These are phyloP conservation scores for Penicillium mononematosum DNA, from an alignment of 495 filamentous ascomycete species.

Conservation along the genomic window DNA sequence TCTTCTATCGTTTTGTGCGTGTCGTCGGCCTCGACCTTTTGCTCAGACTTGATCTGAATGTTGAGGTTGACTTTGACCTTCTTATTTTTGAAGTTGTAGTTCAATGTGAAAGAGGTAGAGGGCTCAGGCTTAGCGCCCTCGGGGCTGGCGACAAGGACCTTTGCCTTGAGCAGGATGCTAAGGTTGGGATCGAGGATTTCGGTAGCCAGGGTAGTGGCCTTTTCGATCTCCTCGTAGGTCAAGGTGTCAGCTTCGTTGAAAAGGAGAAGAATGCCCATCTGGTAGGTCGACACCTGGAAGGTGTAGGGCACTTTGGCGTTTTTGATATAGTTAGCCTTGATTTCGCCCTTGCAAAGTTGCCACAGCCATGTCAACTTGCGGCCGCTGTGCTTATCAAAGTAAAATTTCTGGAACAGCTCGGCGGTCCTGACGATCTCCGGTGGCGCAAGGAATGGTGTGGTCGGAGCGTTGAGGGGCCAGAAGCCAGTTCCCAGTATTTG, in stretches of 20 bases:
- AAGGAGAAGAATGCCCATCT: slow-evolving; percentile 94
- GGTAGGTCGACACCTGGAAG: slow-evolving; percentile 96
- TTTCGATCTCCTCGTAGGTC: slow-evolving; percentile 81
- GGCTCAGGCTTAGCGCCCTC: slow-evolving; percentile 73
- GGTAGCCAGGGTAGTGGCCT: slow-evolving; percentile 70
- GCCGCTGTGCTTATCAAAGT: slow-evolving; percentile 92
- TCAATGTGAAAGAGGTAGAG: slow-evolving; percentile 73
- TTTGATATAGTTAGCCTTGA: slow-evolving; percentile 90
- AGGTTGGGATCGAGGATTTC: slow-evolving; percentile 86
- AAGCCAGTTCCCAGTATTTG: slow-evolving; percentile 93
- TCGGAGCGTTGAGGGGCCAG: slow-evolving; percentile 88
- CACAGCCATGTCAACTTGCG: slow-evolving; percentile 97
- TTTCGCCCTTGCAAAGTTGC: slow-evolving; percentile 96
- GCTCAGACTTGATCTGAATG: slow-evolving; percentile 87
- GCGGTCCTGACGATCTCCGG: slow-evolving; percentile 80
- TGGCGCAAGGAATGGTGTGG: slow-evolving; percentile 82
- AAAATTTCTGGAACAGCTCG: slow-evolving; percentile 86
- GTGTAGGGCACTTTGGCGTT: slow-evolving; percentile 86
- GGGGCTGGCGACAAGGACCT: slow-evolving; percentile 68
- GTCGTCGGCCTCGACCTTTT: slow-evolving; percentile 91
- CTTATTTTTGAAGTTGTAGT: slow-evolving; percentile 95
- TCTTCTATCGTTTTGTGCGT: slow-evolving; percentile 99
- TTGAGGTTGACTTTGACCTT: slow-evolving; percentile 97
- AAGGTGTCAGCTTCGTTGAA: slow-evolving; percentile 92
- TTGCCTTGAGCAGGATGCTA: slow-evolving; percentile 83